Conservation (phyloP, 306 rosid species). For the Ammopiptanthus mongolicus region DNA sequence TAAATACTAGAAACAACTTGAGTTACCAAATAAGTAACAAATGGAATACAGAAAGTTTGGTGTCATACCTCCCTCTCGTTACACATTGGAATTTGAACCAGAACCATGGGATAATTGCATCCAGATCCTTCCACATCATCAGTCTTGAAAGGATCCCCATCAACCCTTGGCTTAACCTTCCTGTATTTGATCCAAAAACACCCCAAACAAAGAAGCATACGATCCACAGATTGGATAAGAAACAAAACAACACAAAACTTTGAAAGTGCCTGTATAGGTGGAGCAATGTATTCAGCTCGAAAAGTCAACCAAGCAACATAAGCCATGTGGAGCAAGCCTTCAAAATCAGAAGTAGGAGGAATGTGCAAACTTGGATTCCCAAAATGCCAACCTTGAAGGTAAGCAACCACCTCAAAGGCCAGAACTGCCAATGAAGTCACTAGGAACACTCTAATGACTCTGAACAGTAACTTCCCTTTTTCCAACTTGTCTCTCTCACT, state of each 20-base stretch:
- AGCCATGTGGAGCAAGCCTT: conserved; percentile 57
- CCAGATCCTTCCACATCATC: conserved; percentile 64
- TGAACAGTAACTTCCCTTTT: conserved; percentile 55
- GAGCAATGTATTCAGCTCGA: conserved; percentile 83
- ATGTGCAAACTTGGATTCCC: conserved; percentile 61
- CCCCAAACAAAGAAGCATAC: conserved; percentile 73
- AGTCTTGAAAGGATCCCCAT: conserved; percentile 40
- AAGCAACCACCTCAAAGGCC: conserved; percentile 72
- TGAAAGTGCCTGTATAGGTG: conserved; percentile 69
- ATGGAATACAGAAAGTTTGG: background rate
- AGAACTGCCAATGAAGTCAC: conserved; percentile 60
- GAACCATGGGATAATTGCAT: conserved; percentile 73
- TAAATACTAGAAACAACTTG: background rate
- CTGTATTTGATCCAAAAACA: conserved; percentile 82
- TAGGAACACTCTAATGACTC: conserved; percentile 61
- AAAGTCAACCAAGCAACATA: conserved; percentile 75
- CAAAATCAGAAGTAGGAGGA: conserved; percentile 63
- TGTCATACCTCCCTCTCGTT: conserved; percentile 81
- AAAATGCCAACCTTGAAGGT: conserved; percentile 82
- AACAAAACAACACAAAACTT: conserved; percentile 77
- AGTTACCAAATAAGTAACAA: background rate
- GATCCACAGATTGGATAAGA: conserved; percentile 84
- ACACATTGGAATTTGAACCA: conserved; percentile 94
- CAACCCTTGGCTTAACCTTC: conserved; percentile 68
- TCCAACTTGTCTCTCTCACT: conserved; percentile 55